Base-by-base conservation (phyloP, 176 grass and related monocot species). In the Saccharum officinarum region DNA sequence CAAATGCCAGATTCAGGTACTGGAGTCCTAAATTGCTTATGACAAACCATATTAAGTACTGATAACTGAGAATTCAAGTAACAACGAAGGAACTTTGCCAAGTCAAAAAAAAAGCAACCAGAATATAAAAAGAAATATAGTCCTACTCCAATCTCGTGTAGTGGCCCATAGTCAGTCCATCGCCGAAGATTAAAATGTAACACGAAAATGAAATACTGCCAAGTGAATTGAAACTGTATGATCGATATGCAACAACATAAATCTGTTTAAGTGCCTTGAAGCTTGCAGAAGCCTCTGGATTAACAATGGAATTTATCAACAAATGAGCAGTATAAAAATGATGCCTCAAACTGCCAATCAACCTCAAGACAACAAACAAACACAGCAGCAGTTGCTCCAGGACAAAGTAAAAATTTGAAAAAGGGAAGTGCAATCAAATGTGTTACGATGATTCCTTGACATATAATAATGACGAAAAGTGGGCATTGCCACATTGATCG, bases 331-430 rank as follows among this genome's bases (percentile, higher is more conserved):
- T 73, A 25, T 57, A 25, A 30, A 40, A 85, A 47, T 20, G 12
- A 47, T 25, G 50, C n/a, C 78, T 71, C 47, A 62, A 82, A 70
- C 3, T 76, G 52, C 20, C 39, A n/a, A 86, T 79, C 66, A 79
- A 49, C 18, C 44, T 50, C 7, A 46, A 45, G 36, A 77, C 33
- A 7, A 22, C 13, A 86, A 79, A 52, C 25, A 36, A 46, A 54
- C 18, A 16, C 8, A 49, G 40, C 44, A 89, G 16, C 9, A 85
- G 45, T 63, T 41, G 30, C 40, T 77, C 17, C 8, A 82, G 23
- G 25, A 69, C 20, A 46, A 34, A 34, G 69, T 62, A 79, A 17
- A 23, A 54, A 63, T 62, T 22, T 28, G 41, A 6, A 39, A 38
- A 39, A 73, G 26, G 18, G 9, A 0, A 34, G 10, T 8, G 20